Conservation (phyloP, 108 stramenopile species). For the Nannochloropsis granulata region DNA sequence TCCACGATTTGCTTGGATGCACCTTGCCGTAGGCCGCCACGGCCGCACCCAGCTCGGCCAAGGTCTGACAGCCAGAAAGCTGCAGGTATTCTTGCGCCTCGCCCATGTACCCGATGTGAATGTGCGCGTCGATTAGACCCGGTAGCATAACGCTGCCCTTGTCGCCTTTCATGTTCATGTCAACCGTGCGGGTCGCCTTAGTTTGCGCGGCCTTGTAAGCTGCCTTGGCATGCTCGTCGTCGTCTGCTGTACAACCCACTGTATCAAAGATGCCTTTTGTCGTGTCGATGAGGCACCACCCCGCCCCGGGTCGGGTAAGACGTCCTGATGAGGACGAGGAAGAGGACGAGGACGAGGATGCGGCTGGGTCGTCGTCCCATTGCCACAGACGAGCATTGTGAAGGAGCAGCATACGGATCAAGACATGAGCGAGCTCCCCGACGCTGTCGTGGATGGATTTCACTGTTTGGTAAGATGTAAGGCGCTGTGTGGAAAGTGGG, state of each 20-base stretch:
- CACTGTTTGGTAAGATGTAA: too few species aligned
- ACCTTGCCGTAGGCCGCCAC: background rate
- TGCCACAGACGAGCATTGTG: slow-evolving; percentile 21
- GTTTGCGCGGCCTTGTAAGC: background rate
- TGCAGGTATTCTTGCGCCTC: background rate
- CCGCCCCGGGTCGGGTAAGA: background rate
- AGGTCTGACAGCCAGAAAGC: background rate
- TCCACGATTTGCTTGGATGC: background rate
- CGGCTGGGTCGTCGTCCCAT: slow-evolving; percentile 1
- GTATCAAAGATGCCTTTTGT: background rate
- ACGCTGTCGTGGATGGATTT: too few species aligned
- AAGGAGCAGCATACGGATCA: background rate
- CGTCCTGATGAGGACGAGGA: too few species aligned
- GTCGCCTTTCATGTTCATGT: background rate
- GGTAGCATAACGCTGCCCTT: slow-evolving; percentile 15
- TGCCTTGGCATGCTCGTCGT: background rate
- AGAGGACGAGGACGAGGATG: background rate
- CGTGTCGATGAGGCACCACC: background rate
- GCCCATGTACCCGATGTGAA: slow-evolving; percentile 17
- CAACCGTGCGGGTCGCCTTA: background rate
- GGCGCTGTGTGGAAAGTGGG: too few species aligned
- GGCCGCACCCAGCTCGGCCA: background rate
- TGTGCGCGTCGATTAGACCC: slow-evolving; percentile 31
- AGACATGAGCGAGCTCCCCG: too few species aligned
- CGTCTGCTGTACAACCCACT: background rate